Evolutionary conservation across 2,329 filamentous ascomycete genomes (phyloP).

Genomic region (Microcyclospora pomicola): DNA sequence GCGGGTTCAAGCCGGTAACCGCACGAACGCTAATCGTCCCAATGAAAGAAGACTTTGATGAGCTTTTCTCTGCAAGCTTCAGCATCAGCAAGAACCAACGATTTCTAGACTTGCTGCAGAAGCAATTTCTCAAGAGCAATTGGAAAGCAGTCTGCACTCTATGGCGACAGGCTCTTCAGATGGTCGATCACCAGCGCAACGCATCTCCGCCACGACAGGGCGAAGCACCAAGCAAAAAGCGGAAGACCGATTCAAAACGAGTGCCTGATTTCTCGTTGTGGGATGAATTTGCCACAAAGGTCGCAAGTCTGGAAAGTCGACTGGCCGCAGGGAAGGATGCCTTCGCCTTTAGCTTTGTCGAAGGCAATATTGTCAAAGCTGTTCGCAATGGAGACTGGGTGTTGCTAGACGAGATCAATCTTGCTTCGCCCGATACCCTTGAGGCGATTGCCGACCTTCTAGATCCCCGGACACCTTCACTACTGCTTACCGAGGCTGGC

Average conservation of each 20-base stretch:
- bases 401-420: conserved; percentile 89
- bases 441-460: conserved; percentile 87
- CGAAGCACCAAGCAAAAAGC: conserved; percentile 57
- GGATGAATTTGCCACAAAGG: conserved; percentile 61
- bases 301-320: conserved; percentile 70
- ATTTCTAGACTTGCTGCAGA: conserved; percentile 69
- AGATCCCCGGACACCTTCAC: conserved; percentile 59
- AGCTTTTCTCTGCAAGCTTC: conserved; percentile 77
- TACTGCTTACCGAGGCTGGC: conserved; percentile 84
- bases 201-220: conserved; percentile 38
- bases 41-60: conserved; percentile 84
- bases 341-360: conserved; percentile 90
- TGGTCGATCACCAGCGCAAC: conserved; percentile 50
- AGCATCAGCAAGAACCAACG: conserved; percentile 76
- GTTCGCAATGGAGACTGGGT: conserved; percentile 94
- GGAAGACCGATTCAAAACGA: conserved; percentile 43
- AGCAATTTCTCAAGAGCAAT: conserved; percentile 65
- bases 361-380: conserved; percentile 94
- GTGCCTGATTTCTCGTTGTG: conserved; percentile 46
- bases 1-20: conserved; percentile 93
- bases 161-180: conserved; percentile 78
- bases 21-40: conserved; percentile 76
- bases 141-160: conserved; percentile 79
- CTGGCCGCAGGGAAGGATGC: conserved; percentile 55
- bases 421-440: conserved; percentile 86